Evolutionary conservation across 73 alveolate species (phyloP), one percentile per base, ranked within the genome.

Genomic region (Breviolum minutum): DNA sequence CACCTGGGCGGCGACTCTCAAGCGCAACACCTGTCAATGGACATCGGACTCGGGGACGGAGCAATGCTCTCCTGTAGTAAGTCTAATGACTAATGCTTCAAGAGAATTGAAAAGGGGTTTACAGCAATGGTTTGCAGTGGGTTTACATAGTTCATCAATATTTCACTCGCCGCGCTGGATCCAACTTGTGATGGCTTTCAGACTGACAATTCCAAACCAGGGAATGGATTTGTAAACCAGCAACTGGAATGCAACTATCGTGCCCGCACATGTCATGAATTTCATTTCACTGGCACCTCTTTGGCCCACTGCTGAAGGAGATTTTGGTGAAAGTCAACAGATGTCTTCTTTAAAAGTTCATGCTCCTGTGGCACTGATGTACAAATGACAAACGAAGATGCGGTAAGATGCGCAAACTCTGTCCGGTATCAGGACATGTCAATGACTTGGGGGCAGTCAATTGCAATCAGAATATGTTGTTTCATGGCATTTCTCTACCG

Each of bases 1-100:
- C 54, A 92, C 91, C 68, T 76, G 83, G 81, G 98, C 98, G 17
- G 98, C 90, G 48, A 92, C 98, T 61, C 98, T 24, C 54, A 92
- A 16, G 89, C 81, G 48, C 98, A 70, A 90, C 19, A 92, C 98
- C 98, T 92, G 91, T 8, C 79, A 40, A 40, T 40, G 54, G 54
- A 40, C 54, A 40, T 3, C 3, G 5, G 54, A 40, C 54, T 40
- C 54, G 54, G 54, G 54, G 54, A 40, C 3, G 54, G 54, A 40
- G 54, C 54, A 0, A 40, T 40, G 54, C 54, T 40, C 54, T 40
- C 54, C 54, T 40, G 54, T 40, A 40, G 54, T 40, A 3, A 40
- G 54, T 40, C 54, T 40, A 40, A 40, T 40, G 54, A 2, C 54
- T 40, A 40, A 40, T 40, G 54, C 54, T 40, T 40, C 54, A 40